Base-by-base conservation (phyloP, 306 rosid species). In the Medicago arabica region DNA sequence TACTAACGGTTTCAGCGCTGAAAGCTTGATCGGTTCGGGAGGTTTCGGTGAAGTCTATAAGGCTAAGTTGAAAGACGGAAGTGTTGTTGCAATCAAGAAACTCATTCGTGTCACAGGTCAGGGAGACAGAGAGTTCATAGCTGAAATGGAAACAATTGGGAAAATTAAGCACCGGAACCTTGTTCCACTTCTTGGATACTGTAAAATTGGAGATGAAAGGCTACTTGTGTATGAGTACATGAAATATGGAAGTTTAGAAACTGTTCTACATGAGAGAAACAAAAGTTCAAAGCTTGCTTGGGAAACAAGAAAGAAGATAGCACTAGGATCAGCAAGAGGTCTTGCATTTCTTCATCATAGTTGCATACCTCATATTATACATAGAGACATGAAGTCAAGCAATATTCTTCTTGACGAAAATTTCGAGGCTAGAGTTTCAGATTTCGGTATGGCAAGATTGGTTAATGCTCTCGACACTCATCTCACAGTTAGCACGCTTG, bases 41-140 rank as follows among this genome's bases (percentile, higher is more conserved):
- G 97, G 97, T 31, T 91, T 91, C n/a, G 97, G 97, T 3, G 91
- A 91, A 80, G 97, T 91, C 21, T 91, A 86, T 72, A 91, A 91
- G 55, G 97, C 97, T 68, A 87, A 86, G 67, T 63, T 91, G 59
- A 84, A 69, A 78, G 97, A 87, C 65, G 97, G 95, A 2, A 81
- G 84, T 74, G 81, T 85, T 63, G 97, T 91, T 50, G 95, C 95
- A 8, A 87, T 91, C 73, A 91, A 91, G 91, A 91, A 91, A 81
- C 97, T 91, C 69, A 85, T 87, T 50, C 89, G 82, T 10, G 89
- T 91, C 75, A 86, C 89, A 16, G 86, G 92, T 34, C 97, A 91
- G 83, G 97, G 97, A 50, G 95, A 91, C 65, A 83, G 97, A 75
- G 97, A 91, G 82, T 91, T 91, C 78, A 89, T 89, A 90, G 97